These are phyloP conservation scores for Phytophthora rubi DNA, from an alignment of 352 stramenopile genomes.

Conservation along the genomic window DNA sequence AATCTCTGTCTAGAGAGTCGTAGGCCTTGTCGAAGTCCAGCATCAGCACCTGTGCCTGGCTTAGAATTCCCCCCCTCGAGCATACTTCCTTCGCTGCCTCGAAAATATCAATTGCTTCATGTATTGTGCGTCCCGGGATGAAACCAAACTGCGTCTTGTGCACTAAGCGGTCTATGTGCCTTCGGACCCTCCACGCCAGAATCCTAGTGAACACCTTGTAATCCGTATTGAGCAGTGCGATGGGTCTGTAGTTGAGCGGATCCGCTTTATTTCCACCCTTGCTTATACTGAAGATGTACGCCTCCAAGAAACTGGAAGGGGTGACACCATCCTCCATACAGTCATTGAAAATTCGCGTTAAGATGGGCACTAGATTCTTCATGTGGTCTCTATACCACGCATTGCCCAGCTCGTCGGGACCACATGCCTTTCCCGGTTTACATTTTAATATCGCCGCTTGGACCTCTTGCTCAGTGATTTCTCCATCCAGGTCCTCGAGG, in stretches of 20 bases:
- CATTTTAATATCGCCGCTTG: background rate
- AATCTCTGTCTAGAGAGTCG: conserved; percentile 11
- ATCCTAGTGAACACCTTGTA: background rate
- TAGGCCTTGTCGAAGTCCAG: conserved; percentile 22
- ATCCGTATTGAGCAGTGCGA: too few relatives aligned
- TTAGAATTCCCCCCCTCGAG: background rate
- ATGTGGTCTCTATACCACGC: background rate
- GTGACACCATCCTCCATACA: background rate
- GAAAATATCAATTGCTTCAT: conserved; percentile 11
- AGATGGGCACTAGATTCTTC: background rate
- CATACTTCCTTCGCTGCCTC: background rate
- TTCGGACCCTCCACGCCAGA: background rate
- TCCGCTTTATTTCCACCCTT: background rate
- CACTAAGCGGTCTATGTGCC: background rate
- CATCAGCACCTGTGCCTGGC: background rate
- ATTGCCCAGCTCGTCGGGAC: conserved; percentile 3
- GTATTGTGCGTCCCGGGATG: conserved; percentile 5
- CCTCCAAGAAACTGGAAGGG: background rate
- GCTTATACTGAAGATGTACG: conserved; percentile 9
- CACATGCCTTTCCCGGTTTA: conserved; percentile 2
- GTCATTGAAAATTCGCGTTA: background rate
- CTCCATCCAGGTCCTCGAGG: background rate
- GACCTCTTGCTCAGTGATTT: background rate
- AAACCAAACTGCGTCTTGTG: conserved; percentile 5
- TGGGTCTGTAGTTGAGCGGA: background rate